Conservation (phyloP, 306 rosid species). For the Benincasa hispida region DNA sequence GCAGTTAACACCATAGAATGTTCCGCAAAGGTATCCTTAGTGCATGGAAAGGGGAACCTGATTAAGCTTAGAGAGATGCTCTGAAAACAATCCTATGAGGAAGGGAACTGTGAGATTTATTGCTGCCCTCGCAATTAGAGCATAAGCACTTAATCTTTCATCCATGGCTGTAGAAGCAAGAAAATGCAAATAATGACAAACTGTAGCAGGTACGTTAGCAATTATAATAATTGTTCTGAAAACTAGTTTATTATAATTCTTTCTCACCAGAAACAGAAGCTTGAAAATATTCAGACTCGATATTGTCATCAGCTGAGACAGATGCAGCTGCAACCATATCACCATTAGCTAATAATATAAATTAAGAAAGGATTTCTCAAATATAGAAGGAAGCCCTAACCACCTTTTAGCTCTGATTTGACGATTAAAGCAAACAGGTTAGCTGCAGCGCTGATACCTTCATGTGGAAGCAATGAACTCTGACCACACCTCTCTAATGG, state of each 20-base stretch:
- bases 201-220: not conserved
- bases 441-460: constrained; percentile 67
- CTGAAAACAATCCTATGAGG: constrained; percentile 49
- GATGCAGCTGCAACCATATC: constrained; percentile 51
- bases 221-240: not conserved
- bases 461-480: constrained; percentile 56
- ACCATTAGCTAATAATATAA: constrained; percentile 8
- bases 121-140: constrained; percentile 84
- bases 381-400: constrained; percentile 3
- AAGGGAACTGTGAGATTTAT: constrained; percentile 68
- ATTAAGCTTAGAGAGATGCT: constrained; percentile 51
- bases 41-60: constrained; percentile 40
- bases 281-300: constrained; percentile 53
- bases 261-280: constrained; percentile 69
- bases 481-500: constrained; percentile 44
- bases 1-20: not conserved
- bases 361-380: constrained; percentile 13
- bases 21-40: constrained; percentile 2
- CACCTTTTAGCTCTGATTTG: constrained; percentile 74
- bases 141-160: constrained; percentile 87
- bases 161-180: constrained; percentile 75
- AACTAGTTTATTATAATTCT: not conserved
- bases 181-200: constrained; percentile 7
- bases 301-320: constrained; percentile 67
- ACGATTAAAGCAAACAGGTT: constrained; percentile 71